Base-by-base conservation (phyloP, 1,139 yeast genomes). In the Yamadazyma dushanensis region DNA sequence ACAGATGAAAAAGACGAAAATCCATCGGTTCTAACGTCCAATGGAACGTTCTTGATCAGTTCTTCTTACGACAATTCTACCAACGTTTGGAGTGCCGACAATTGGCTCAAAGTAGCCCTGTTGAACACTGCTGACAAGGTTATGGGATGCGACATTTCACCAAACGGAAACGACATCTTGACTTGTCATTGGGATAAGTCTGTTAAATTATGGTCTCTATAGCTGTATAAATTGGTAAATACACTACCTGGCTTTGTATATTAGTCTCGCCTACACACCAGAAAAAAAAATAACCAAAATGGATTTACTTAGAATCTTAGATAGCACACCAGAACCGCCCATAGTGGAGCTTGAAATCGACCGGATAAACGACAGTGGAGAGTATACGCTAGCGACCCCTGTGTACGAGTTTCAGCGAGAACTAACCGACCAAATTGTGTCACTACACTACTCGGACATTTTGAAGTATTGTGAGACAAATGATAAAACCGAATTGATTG, bases 381-480 rank as follows among this genome's bases (percentile, higher is more conserved):
- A 85, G 50, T 88, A 87, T 57, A 76, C 79, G 57, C 66, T 90
- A 28, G 88, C 95, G 0, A 86, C 95, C 4, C 90, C 96, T 3
- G 80, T 90, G 83, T 80, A 86, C 41, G 89, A 85, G 44, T 84
- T 87, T 48, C 97, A 92, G 56, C 83, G 82, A 51, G 95, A 88
- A 53, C 71, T 92, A 36, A 86, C 92, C n/a, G 96, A 90, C 61
- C 96, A 89, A 55, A 89, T 92, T 19, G 85, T 92, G 6, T 85
- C 96, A 1, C 66, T 89, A 29, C 97, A 92, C 58, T 89, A 89
- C 54, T 80, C 95, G 22, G 97, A 90, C 55, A 87, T 92, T 38
- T 67, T 90, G 49, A 83, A 88, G 59, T 88, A 83, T 57, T 89
- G 88, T 53, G 96, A 88, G 56, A 78, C 87, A 40, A 71, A 61